Evolutionary conservation across 805 yeast species (phyloP), one percentile per base, ranked within the genome.

Genomic region (Nakazawaea ambrosiae): DNA sequence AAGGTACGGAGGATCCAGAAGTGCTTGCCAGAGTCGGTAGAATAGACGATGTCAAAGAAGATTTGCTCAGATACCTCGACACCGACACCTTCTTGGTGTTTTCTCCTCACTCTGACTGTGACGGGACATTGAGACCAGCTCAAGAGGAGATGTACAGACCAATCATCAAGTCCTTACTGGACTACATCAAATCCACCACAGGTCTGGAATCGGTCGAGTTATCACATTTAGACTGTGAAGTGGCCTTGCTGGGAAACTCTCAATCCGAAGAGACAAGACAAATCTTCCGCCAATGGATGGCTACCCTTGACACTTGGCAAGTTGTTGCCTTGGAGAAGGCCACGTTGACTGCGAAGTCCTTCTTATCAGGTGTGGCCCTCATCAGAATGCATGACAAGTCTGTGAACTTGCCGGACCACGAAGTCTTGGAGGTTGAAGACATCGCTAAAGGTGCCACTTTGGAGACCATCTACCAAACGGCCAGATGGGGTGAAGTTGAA

Each of bases 401-500:
- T 3, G 22, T 27, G 2, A 57, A 52, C 2, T 58, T 43, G 23
- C 27, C 46, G 3, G 47, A 58, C 29, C 34, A 44, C 2, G 55
- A 49, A 28, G 57, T 62, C 37, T 58, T 71, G 36, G 46, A 75
- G 2, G 60, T 84, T 14, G 88, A 81, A 37, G 84, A 86, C 44
- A 69, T 90, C 27, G 81, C 89, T 2, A 75, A 75, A 49, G 73
- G 82, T 41, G 88, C 88, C 8, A 79, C 82, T 40, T 65, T 92
- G 49, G 99, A 92, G 54, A 79, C 80, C 11, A 77, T 81, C 24
- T 75, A 74, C 59, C 99, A 92, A 61, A 84, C 95, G 25, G 78
- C 76, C 17, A 73, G 79, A 52, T 92, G 98, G 98, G 98, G 98
- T 23, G 97, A 90, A 59, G 97, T 90, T 18, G 97, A 92, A 61